phyloP scores from a whole-genome alignment of 306 rosid genomes.

The Pyrus pyrifolia region DNA sequence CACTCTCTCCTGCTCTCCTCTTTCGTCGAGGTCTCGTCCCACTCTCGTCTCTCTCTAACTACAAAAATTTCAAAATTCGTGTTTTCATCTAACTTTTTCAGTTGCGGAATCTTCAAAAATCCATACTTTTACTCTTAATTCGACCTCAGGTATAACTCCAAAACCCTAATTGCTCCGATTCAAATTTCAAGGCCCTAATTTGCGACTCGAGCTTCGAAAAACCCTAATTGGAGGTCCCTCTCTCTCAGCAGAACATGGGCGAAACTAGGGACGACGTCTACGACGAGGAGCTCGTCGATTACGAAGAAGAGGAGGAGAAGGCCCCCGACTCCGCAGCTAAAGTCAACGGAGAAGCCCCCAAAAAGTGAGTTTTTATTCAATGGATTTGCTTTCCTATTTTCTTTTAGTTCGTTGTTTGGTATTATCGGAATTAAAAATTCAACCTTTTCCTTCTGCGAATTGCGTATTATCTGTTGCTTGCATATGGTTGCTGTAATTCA shows the following conservation, averaged over 20 bases:
- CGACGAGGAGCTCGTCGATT: slow-evolving; percentile 96
- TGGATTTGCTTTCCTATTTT: neutral
- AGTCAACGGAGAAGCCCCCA: slow-evolving; percentile 86
- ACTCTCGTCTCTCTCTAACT: slow-evolving; percentile 14
- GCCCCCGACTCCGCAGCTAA: slow-evolving; percentile 79
- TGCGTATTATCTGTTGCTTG: neutral
- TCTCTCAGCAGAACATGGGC: slow-evolving; percentile 59
- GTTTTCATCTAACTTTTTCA: slow-evolving; percentile 68
- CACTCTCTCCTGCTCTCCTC: neutral
- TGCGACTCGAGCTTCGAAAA: neutral
- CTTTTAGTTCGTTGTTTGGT: neutral
- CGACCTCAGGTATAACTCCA: slow-evolving; percentile 31
- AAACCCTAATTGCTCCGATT: slow-evolving; percentile 27
- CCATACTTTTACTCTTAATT: slow-evolving; percentile 23
- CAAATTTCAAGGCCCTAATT: slow-evolving; percentile 22
- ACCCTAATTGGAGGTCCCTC: neutral
- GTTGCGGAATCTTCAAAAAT: slow-evolving; percentile 57
- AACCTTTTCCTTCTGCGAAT: neutral
- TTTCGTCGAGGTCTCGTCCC: slow-evolving; percentile 24
- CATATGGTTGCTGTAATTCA: neutral
- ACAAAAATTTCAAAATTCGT: slow-evolving; percentile 9
- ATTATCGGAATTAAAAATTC: neutral
- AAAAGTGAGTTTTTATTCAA: slow-evolving; percentile 47
- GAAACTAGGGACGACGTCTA: slow-evolving; percentile 82
- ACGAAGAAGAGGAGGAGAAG: slow-evolving; percentile 93